Evolutionary conservation across 2,329 filamentous ascomycete species (phyloP).

Genomic region (Hypoxylon sp.): DNA sequence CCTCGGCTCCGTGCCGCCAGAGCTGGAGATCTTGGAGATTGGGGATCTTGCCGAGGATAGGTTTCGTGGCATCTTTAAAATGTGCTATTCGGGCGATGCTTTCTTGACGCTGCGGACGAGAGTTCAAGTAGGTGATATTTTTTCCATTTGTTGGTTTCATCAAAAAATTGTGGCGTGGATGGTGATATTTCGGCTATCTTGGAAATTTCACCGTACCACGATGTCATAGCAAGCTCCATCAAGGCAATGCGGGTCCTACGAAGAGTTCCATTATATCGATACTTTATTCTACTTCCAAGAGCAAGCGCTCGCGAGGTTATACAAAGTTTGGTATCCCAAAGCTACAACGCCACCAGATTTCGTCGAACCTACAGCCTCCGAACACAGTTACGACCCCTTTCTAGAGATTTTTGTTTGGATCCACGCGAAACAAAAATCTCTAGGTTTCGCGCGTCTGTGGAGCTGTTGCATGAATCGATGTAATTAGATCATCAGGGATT

Average conservation of each 20-base stretch:
- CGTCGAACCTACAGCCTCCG: constrained; percentile 12
- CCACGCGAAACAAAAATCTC: constrained; percentile 32
- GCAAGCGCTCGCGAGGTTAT: constrained; percentile 44
- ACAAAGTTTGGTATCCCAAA: constrained; percentile 22
- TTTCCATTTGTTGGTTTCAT: constrained; percentile 10
- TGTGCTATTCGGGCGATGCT: constrained; percentile 97
- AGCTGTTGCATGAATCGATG: constrained; percentile 57
- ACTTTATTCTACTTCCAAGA: constrained; percentile 31
- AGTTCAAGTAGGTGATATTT: constrained; percentile 79
- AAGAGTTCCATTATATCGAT: constrained; percentile 11
- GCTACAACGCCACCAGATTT: constrained; percentile 16
- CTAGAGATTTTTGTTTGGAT: constrained; percentile 32
- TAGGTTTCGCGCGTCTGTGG: constrained; percentile 48
- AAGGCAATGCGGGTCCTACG: constrained; percentile 14
- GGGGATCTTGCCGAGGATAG: constrained; percentile 97
- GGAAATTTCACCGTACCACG: constrained; percentile 4
- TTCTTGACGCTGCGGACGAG: constrained; percentile 95
- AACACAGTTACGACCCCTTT: constrained; percentile 28
- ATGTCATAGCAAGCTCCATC: constrained; percentile 25
- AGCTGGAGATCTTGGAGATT: constrained; percentile 97
- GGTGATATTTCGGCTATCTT: constrained; percentile 2
- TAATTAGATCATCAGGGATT: constrained; percentile 54
- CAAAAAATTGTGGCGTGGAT: constrained; percentile 2
- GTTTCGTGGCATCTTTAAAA: constrained; percentile 98
- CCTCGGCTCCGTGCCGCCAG: constrained; percentile 91